Conservation (phyloP, 106 monocot species). For the Gastrodia elata region DNA sequence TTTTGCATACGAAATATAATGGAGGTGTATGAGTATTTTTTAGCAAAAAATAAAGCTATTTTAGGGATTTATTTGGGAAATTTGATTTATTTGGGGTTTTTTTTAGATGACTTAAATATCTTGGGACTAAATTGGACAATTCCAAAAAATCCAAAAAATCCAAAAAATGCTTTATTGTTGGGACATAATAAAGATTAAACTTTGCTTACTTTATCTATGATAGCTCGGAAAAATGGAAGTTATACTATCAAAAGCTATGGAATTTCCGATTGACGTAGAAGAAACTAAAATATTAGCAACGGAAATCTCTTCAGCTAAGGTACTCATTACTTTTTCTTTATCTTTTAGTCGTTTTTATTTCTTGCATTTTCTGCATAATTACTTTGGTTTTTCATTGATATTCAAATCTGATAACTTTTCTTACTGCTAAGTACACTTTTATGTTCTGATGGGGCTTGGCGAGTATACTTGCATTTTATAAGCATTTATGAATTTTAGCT, state of each 20-base stretch:
- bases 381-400: not conserved
- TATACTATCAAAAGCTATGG: conserved; percentile 28
- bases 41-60: too few relatives aligned
- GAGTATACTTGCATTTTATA: not conserved
- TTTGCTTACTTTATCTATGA: conserved; percentile 8
- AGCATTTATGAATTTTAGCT: not conserved
- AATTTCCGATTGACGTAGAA: conserved; percentile 45
- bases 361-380: not conserved
- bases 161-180: not conserved
- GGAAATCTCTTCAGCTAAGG: conserved; percentile 62
- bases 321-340: conserved; percentile 5
- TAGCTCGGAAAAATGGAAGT: conserved; percentile 60
- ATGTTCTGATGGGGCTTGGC: not conserved
- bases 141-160: too few relatives aligned
- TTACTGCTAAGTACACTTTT: not conserved
- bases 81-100: too few relatives aligned
- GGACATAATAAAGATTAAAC: not conserved
- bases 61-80: too few relatives aligned
- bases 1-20: too few relatives aligned
- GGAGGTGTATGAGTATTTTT: too few relatives aligned
- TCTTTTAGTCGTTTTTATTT: not conserved
- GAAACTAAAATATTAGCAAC: conserved; percentile 30
- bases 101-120: too few relatives aligned
- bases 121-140: too few relatives aligned
- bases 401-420: not conserved